These are phyloP conservation scores for Globisporangium iwayamae DNA, from an alignment of 352 stramenopile species.

Conservation along the genomic window DNA sequence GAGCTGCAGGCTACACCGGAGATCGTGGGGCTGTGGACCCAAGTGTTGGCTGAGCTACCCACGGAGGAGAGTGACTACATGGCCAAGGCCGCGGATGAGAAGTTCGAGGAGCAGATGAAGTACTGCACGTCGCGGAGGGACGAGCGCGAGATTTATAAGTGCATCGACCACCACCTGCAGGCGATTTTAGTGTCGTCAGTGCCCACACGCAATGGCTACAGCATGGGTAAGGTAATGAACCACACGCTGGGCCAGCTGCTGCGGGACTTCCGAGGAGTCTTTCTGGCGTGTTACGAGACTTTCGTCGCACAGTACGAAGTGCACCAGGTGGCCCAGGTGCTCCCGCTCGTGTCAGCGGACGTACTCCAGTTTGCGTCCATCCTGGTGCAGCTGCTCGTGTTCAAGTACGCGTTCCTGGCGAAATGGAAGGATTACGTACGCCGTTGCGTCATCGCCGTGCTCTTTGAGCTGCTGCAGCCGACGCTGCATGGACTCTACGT, in stretches of 20 bases:
- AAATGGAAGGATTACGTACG: slow-evolving; percentile 25
- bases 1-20: slow-evolving; percentile 18
- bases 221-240: slow-evolving; percentile 32
- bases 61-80: slow-evolving; percentile 48
- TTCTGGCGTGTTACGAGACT: slow-evolving; percentile 38
- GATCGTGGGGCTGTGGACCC: slow-evolving; percentile 29
- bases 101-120: slow-evolving; percentile 64
- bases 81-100: slow-evolving; percentile 45
- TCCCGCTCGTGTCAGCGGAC: slow-evolving; percentile 48
- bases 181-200: slow-evolving; percentile 31
- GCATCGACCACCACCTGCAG: slow-evolving; percentile 41
- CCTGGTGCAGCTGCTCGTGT: slow-evolving; percentile 49
- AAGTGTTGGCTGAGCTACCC: slow-evolving; percentile 37
- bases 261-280: slow-evolving; percentile 47
- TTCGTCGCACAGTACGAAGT: slow-evolving; percentile 15
- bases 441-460: slow-evolving; percentile 44
- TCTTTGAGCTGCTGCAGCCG: slow-evolving; percentile 64
- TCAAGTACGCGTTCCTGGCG: slow-evolving; percentile 42
- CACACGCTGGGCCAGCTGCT: slow-evolving; percentile 53
- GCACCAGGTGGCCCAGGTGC: slow-evolving; percentile 19
- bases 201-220: slow-evolving; percentile 38
- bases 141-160: slow-evolving; percentile 24
- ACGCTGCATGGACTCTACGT: slow-evolving; percentile 55
- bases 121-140: slow-evolving; percentile 30
- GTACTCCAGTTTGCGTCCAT: slow-evolving; percentile 50